Evolutionary conservation across 2,329 filamentous ascomycete genomes (phyloP).

Genomic region (Colletotrichum sp.): DNA sequence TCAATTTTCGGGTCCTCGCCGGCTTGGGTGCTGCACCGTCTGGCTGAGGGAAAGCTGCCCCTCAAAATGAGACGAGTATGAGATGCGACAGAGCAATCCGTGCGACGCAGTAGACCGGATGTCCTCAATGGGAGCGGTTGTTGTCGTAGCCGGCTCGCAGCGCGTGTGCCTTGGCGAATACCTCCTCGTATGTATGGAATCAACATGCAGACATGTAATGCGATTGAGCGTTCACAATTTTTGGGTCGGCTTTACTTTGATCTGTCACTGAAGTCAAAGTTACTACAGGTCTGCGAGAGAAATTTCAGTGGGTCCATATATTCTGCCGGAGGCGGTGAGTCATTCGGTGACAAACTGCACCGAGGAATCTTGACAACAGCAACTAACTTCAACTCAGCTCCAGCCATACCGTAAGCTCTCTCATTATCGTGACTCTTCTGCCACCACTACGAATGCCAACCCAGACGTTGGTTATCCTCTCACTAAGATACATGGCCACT

Average conservation of each 20-base stretch:
- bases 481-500: background rate
- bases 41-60: background rate
- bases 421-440: background rate
- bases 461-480: background rate
- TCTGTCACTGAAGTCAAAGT: background rate
- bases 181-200: background rate
- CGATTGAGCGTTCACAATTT: background rate
- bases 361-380: background rate
- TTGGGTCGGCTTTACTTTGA: background rate
- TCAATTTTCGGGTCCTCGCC: slow-evolving; percentile 4
- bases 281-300: slow-evolving; percentile 9
- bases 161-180: slow-evolving; percentile 7
- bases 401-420: background rate
- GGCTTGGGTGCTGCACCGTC: background rate
- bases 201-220: slow-evolving; percentile 9
- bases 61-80: background rate
- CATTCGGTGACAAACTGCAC: background rate
- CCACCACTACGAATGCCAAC: background rate
- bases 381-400: background rate
- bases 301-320: slow-evolving; percentile 22
- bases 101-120: background rate
- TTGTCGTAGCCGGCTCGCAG: background rate
- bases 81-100: background rate
- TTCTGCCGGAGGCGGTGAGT: slow-evolving; percentile 22
- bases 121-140: background rate